Conservation (phyloP, 192 early-diverging fungal genomes). For the Podila minutissima region DNA sequence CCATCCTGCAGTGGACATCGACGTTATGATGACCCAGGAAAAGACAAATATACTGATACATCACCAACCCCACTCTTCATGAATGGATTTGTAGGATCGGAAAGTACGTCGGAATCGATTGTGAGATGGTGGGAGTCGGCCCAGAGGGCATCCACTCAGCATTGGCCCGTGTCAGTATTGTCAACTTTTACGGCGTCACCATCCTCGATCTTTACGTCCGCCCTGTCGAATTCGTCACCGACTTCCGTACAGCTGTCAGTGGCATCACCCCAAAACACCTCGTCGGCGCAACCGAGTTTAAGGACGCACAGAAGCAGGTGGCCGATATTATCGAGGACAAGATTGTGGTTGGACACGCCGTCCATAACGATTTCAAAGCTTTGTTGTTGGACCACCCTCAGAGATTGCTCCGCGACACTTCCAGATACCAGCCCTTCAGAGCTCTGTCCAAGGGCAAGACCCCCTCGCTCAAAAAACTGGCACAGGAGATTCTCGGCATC, state of each 20-base stretch:
- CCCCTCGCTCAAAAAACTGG: constrained; percentile 81
- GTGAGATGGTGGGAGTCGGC: constrained; percentile 99
- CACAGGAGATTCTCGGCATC: constrained; percentile 76
- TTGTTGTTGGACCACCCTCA: constrained; percentile 86
- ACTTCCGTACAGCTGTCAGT: constrained; percentile 92
- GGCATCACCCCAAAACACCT: constrained; percentile 89
- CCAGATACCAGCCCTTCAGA: constrained; percentile 80
- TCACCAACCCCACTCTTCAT: too few species aligned
- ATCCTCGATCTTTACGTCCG: constrained; percentile 88
- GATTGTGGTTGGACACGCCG: constrained; percentile 91
- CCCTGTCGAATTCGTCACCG: constrained; percentile 86
- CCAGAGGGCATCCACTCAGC: constrained; percentile 83
- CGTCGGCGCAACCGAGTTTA: constrained; percentile 72
- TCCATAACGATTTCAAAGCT: constrained; percentile 87
- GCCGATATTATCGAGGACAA: constrained; percentile 86
- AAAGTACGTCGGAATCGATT: constrained; percentile 96
- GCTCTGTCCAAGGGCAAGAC: constrained; percentile 68
- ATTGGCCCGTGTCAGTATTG: constrained; percentile 90
- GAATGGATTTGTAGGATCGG: constrained; percentile 58
- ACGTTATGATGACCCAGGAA: too few species aligned
- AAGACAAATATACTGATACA: too few species aligned
- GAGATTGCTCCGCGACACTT: constrained; percentile 84
- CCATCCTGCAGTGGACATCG: neutral
- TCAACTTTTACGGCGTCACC: constrained; percentile 92
- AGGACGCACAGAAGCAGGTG: constrained; percentile 81